Evolutionary conservation across 164 flowering plant genomes (phyloP), one percentile per base, ranked within the genome.

Genomic region (Chloranthus sessilifolius): DNA sequence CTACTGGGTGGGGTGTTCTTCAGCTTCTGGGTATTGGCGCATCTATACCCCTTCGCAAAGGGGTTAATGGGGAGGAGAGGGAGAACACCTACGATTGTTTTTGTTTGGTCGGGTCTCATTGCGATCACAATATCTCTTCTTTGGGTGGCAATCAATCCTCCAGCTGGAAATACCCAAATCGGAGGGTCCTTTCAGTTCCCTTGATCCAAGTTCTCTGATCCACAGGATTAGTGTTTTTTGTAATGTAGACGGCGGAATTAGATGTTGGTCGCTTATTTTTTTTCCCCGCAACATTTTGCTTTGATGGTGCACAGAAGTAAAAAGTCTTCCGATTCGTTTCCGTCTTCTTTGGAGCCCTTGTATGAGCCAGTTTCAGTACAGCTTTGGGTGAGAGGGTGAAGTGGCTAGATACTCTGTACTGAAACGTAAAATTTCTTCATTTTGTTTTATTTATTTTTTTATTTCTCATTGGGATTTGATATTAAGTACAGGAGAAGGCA

Each of bases 21-120:
- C 62, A 85, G 95, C 62, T 76, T 83, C 58, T 88, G 97, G 97
- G 97, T 89, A 1, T 42, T 89, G 67, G 77, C 81, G 20, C 97
- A 89, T 72, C 67, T 88, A 1, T 88, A 85, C 58, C 97, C 97
- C 0, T 88, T 88, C 42, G 87, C 87, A 0, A 85, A 83, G 52
- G 97, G 97, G 14, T 59, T 89, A 11, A 86, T 86, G 95, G 97
- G 97, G 23, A 74, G 86, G 61, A 60, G 95, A 48, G 92, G 97
- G 10, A 77, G 75, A 51, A 83, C 90, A 0, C 97, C 97, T 0
- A 86, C 95, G 0, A 72, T 89, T 28, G 83, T 89, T 1, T 89
- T 62, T 56, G 82, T 89, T 4, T 89, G 95, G 97, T 74, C 97
- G 0, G 95, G 95, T 0, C 94, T 89, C 29, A 65, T 86, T 25